These are phyloP conservation scores for Teratosphaeria pseudoeucalypti DNA, from an alignment of 2,329 filamentous ascomycete genomes.

Conservation along the genomic window DNA sequence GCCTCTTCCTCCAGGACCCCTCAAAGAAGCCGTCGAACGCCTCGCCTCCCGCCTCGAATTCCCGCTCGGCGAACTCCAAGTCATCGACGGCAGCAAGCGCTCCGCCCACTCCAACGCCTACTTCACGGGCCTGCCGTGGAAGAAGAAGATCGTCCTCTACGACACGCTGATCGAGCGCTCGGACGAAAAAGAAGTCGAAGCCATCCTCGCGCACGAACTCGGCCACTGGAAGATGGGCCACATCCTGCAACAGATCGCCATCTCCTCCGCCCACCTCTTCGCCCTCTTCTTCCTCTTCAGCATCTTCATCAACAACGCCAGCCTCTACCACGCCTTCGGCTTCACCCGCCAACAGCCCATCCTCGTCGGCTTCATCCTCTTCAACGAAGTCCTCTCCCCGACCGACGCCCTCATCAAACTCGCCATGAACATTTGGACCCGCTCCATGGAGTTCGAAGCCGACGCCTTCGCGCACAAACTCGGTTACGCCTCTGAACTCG, in stretches of 20 bases:
- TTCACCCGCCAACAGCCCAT: conserved; percentile 71
- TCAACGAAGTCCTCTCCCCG: conserved; percentile 89
- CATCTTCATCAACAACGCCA: conserved; percentile 91
- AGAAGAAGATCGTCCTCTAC: conserved; percentile 99
- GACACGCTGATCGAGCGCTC: conserved; percentile 96
- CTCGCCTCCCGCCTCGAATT: conserved; percentile 79
- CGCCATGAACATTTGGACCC: conserved; percentile 88
- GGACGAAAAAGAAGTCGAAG: conserved; percentile 81
- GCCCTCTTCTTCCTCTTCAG: conserved; percentile 96
- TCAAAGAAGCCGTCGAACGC: conserved; percentile 80
- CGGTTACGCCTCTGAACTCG: conserved; percentile 75
- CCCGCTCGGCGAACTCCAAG: conserved; percentile 82
- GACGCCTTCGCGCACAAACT: conserved; percentile 77
- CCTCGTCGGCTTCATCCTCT: conserved; percentile 93
- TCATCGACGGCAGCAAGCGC: conserved; percentile 86
- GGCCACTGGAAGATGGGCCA: conserved; percentile 96
- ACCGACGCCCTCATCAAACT: conserved; percentile 94
- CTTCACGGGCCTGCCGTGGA: conserved; percentile 96
- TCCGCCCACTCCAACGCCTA: conserved; percentile 85
- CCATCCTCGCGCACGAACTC: conserved; percentile 88
- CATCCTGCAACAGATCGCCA: conserved; percentile 81
- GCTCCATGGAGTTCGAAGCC: conserved; percentile 92
- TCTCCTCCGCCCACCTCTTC: conserved; percentile 77
- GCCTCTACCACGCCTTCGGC: conserved; percentile 82
- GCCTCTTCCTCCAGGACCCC: conserved; percentile 71